A percentile compares a stretch with the other conserved stretches of the same genome.
Evolutionary conservation across 768 basidiomycete genomes (phyloP).

Genomic region (Lenzites betulinus): DNA sequence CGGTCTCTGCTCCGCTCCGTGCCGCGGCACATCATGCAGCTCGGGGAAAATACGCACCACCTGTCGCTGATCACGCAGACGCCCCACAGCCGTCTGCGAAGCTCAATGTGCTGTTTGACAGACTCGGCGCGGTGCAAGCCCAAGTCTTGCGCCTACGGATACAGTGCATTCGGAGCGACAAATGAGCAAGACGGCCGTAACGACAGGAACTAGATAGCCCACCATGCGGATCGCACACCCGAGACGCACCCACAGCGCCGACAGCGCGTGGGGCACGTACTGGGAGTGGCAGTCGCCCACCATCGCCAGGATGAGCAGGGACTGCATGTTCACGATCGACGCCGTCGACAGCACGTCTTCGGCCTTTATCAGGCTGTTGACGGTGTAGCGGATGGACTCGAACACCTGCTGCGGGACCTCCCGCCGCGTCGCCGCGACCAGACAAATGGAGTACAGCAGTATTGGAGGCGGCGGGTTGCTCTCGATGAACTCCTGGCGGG

Average conservation of each 20-base stretch:
- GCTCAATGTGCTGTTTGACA: constrained; percentile 80
- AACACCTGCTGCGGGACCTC: constrained; percentile 86
- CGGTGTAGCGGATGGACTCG: constrained; percentile 83
- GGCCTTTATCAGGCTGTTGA: constrained; percentile 83
- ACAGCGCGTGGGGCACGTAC: constrained; percentile 82
- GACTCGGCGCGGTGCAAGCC: constrained; percentile 93
- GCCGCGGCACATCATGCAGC: not conserved
- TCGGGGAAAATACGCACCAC: constrained; percentile 56
- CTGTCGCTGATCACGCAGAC: constrained; percentile 93
- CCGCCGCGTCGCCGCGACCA: constrained; percentile 84
- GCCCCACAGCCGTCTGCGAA: constrained; percentile 90
- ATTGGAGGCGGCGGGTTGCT: constrained; percentile 74
- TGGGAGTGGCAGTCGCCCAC: constrained; percentile 89
- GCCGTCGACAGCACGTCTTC: constrained; percentile 92
- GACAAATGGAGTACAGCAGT: constrained; percentile 91
- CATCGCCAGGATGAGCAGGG: constrained; percentile 84
- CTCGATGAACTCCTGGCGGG: constrained; percentile 84
- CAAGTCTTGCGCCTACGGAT: constrained; percentile 85
- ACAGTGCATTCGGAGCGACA: constrained; percentile 14
- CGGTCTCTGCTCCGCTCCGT: not conserved
- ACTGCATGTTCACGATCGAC: constrained; percentile 84
- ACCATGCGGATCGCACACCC: constrained; percentile 95
- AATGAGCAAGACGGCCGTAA: constrained; percentile 2
- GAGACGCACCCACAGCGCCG: constrained; percentile 82
- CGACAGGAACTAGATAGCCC: constrained; percentile 33